These are phyloP conservation scores for Apostasia ramifera DNA, from an alignment of 106 monocot genomes.

Conservation along the genomic window DNA sequence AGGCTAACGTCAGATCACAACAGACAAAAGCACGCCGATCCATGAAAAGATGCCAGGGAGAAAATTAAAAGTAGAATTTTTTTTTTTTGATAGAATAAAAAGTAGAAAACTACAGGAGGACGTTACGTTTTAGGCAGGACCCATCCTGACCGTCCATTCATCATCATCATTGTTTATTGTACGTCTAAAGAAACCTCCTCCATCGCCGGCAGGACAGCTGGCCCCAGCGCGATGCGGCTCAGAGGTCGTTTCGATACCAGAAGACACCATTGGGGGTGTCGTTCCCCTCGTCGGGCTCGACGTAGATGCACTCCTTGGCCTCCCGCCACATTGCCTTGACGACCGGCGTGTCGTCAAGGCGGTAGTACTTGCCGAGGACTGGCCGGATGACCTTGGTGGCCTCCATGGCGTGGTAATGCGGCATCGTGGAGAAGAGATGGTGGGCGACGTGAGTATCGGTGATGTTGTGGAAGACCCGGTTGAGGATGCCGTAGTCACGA, in stretches of 20 bases:
- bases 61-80: too few relatives aligned
- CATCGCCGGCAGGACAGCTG: too few relatives aligned
- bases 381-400: slow-evolving; percentile 66
- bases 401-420: slow-evolving; percentile 78
- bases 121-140: too few relatives aligned
- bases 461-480: slow-evolving; percentile 48
- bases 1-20: too few relatives aligned
- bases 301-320: slow-evolving; percentile 58
- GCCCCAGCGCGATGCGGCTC: too few relatives aligned
- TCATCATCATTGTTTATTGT: too few relatives aligned
- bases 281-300: slow-evolving; percentile 40
- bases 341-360: slow-evolving; percentile 48
- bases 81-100: too few relatives aligned
- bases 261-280: slow-evolving; percentile 28
- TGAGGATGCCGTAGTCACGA: slow-evolving; percentile 64
- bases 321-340: slow-evolving; percentile 60
- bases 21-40: too few relatives aligned
- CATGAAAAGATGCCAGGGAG: too few relatives aligned
- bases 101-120: too few relatives aligned
- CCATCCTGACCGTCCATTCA: too few relatives aligned
- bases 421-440: slow-evolving; percentile 77
- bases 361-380: slow-evolving; percentile 59
- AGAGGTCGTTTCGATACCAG: slow-evolving; percentile 72
- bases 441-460: slow-evolving; percentile 35
- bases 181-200: too few relatives aligned